These are phyloP conservation scores for Helianthus tuberosus DNA, from an alignment of 129 eudicot species.

Conservation along the genomic window DNA sequence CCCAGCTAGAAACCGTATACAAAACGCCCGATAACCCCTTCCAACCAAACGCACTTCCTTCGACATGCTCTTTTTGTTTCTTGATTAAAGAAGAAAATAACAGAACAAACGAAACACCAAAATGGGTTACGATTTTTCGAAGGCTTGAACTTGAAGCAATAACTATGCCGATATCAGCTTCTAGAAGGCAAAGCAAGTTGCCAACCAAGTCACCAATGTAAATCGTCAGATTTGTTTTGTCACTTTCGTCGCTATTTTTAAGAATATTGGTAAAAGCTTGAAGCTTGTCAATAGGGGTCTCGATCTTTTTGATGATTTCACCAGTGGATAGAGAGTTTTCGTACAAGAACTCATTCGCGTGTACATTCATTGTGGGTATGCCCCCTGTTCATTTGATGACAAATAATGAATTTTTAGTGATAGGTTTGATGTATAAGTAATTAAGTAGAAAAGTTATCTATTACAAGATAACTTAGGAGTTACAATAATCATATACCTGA, in stretches of 20 bases:
- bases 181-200: conserved; percentile 87
- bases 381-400: too few relatives aligned
- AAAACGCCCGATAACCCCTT: conserved; percentile 71
- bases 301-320: too few relatives aligned
- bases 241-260: conserved; percentile 35
- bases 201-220: conserved; percentile 95
- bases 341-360: conserved; percentile 69
- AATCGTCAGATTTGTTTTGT: conserved; percentile 46
- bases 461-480: too few relatives aligned
- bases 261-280: conserved; percentile 55
- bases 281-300: conserved; percentile 88
- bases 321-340: conserved; percentile 55
- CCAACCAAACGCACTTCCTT: conserved; percentile 56
- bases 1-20: too few relatives aligned
- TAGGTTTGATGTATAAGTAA: too few relatives aligned
- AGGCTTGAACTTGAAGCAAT: conserved; percentile 78
- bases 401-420: too few relatives aligned
- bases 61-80: conserved; percentile 52
- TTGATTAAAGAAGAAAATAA: conserved; percentile 58
- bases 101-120: conserved; percentile 81
- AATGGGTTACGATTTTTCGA: conserved; percentile 67
- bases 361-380: too few relatives aligned
- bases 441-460: too few relatives aligned
- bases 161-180: conserved; percentile 94
- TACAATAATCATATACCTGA: too few relatives aligned